A percentile compares a stretch with the other conserved stretches of the same genome.
phyloP scores from a whole-genome alignment of 1,284 basidiomycete species.

The Leccinum glutinopallens region DNA sequence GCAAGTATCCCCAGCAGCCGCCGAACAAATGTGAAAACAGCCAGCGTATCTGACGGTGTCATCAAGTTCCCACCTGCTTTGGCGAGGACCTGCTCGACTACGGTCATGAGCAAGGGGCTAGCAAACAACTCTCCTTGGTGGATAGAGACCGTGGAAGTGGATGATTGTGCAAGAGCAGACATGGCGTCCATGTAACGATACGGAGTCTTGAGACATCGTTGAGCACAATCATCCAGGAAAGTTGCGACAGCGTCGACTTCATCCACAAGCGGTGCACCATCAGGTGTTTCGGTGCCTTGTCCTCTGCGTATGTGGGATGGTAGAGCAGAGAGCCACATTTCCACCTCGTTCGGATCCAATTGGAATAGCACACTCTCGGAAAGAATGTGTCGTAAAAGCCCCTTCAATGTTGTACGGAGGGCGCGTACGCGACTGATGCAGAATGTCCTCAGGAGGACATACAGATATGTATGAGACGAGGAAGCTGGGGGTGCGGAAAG shows the following conservation, averaged over 20 bases:
- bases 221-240: slow-evolving; percentile 87
- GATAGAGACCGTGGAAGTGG: slow-evolving; percentile 1
- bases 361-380: slow-evolving; percentile 79
- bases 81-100: slow-evolving; percentile 74
- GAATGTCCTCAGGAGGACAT: slow-evolving; percentile 69
- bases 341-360: slow-evolving; percentile 73
- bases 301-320: slow-evolving; percentile 32
- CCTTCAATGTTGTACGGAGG: slow-evolving; percentile 56
- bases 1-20: slow-evolving; percentile 60
- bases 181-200: slow-evolving; percentile 85
- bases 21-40: slow-evolving; percentile 63
- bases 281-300: slow-evolving; percentile 44
- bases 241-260: slow-evolving; percentile 63
- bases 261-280: slow-evolving; percentile 56
- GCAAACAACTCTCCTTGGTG: slow-evolving; percentile 36
- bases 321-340: slow-evolving; percentile 73
- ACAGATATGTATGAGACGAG: slow-evolving; percentile 56
- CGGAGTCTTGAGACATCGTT: slow-evolving; percentile 83
- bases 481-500: slow-evolving; percentile 35
- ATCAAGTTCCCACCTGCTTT: slow-evolving; percentile 59
- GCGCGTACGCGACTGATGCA: slow-evolving; percentile 50
- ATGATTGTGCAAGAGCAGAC: slow-evolving; percentile 20
- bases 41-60: slow-evolving; percentile 51
- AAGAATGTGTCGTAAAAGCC: slow-evolving; percentile 65
- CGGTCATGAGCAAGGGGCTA: slow-evolving; percentile 76